These are phyloP conservation scores for Neurospora sp. DNA, from an alignment of 2,329 filamentous ascomycete genomes.

Conservation along the genomic window DNA sequence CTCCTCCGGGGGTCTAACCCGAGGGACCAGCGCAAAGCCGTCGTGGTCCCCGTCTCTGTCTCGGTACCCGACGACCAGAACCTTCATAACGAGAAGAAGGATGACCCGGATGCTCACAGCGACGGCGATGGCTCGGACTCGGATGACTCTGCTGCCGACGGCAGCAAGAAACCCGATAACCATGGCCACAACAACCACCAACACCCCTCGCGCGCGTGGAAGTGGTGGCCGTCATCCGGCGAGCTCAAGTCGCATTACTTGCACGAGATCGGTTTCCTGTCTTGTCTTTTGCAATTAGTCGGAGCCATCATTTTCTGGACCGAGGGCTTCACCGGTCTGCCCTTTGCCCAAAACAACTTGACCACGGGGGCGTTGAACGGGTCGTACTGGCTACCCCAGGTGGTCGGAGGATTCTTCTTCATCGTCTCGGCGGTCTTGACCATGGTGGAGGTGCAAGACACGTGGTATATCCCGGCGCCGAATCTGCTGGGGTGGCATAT, in stretches of 20 bases:
- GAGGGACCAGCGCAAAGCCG: not conserved
- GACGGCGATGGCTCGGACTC: not conserved
- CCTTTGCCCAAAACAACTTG: constrained; percentile 42
- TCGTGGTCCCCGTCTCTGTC: not conserved
- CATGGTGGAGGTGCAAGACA: constrained; percentile 55
- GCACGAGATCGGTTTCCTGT: constrained; percentile 52
- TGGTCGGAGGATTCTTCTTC: constrained; percentile 53
- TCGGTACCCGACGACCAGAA: not conserved
- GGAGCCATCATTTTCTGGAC: constrained; percentile 57
- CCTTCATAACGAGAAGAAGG: not conserved
- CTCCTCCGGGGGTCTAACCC: constrained; percentile 1
- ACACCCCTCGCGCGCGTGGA: constrained; percentile 30
- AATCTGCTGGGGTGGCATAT: constrained; percentile 56
- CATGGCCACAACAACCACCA: not conserved
- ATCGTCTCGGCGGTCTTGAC: constrained; percentile 48
- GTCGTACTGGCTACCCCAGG: constrained; percentile 51
- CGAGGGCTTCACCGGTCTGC: constrained; percentile 48
- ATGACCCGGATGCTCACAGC: not conserved
- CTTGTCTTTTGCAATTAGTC: constrained; percentile 43
- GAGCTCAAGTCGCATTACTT: constrained; percentile 51
- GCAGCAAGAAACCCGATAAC: not conserved
- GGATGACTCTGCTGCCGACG: not conserved
- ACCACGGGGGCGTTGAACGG: constrained; percentile 35
- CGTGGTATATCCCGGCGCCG: constrained; percentile 51
- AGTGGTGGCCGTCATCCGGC: constrained; percentile 47